Conservation (phyloP, 345 rosid species). For the Cardiospermum halicacabum region DNA sequence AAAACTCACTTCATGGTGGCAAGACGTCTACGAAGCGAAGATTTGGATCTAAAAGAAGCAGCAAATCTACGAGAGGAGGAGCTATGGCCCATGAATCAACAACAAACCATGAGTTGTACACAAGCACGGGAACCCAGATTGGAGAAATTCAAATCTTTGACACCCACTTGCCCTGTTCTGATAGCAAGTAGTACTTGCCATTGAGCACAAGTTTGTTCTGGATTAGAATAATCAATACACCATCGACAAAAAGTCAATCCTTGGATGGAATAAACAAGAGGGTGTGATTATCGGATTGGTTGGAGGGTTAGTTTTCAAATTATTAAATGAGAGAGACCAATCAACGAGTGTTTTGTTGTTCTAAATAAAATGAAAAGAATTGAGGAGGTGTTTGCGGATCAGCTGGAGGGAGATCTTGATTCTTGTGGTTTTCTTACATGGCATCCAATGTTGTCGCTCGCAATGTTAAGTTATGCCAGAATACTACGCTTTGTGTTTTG, state of each 20-base stretch:
- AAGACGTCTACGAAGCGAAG: conserved; percentile 30
- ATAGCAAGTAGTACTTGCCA: conserved; percentile 3
- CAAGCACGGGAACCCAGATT: conserved; percentile 16
- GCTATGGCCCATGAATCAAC: conserved; percentile 33
- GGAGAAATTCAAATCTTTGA: conserved; percentile 38
- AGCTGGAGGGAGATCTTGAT: background rate
- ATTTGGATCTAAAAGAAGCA: conserved; percentile 33
- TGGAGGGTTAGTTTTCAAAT: background rate
- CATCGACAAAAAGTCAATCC: background rate
- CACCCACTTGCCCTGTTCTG: conserved; percentile 18
- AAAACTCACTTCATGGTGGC: conserved; percentile 55
- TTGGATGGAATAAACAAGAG: background rate
- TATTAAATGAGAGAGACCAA: background rate
- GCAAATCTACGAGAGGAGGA: conserved; percentile 25
- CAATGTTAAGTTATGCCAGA: too few species aligned
- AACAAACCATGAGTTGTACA: conserved; percentile 3
- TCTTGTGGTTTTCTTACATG: background rate
- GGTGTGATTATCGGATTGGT: background rate
- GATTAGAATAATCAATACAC: background rate
- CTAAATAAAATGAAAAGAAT: background rate
- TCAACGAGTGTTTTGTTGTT: background rate
- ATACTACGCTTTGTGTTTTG: background rate
- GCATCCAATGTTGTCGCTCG: background rate
- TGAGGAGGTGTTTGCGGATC: background rate
- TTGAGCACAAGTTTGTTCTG: too few species aligned